Conservation (phyloP, 2,329 filamentous ascomycete genomes). For the Cercospora berteroae region DNA sequence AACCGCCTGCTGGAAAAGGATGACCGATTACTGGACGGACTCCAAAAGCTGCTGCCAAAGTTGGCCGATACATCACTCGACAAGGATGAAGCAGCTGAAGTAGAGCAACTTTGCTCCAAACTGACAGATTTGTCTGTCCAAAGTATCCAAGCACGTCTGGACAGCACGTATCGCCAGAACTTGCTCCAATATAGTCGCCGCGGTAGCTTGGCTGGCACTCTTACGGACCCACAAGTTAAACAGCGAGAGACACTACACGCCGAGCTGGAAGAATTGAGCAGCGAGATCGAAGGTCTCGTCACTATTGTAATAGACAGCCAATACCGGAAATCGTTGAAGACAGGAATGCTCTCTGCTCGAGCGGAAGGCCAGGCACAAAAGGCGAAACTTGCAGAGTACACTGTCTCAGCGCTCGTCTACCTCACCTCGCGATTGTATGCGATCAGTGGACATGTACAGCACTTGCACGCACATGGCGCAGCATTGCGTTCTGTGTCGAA, state of each 20-base stretch:
- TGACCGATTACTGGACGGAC: constrained; percentile 62
- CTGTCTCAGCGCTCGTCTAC: constrained; percentile 44
- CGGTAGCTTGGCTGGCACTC: constrained; percentile 25
- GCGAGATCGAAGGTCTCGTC: constrained; percentile 67
- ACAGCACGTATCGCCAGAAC: constrained; percentile 51
- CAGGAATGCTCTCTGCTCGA: constrained; percentile 39
- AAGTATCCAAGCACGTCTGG: constrained; percentile 44
- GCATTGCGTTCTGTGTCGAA: constrained; percentile 26
- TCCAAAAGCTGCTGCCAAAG: constrained; percentile 65
- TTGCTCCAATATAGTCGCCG: constrained; percentile 10
- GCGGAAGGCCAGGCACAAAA: constrained; percentile 38
- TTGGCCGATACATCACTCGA: constrained; percentile 51
- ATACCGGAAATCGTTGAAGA: constrained; percentile 60
- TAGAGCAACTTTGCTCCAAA: constrained; percentile 55
- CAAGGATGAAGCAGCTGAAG: constrained; percentile 48
- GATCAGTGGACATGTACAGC: constrained; percentile 30
- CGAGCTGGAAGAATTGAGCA: constrained; percentile 67
- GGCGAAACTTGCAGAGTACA: constrained; percentile 45
- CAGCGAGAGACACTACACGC: constrained; percentile 52
- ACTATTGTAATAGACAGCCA: constrained; percentile 70
- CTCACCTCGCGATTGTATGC: constrained; percentile 38
- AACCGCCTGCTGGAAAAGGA: constrained; percentile 52
- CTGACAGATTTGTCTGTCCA: constrained; percentile 42
- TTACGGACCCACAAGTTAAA: constrained; percentile 23
- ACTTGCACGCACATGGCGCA: constrained; percentile 32